phyloP scores from a whole-genome alignment of 306 rosid species.

The Biancaea sappan region DNA sequence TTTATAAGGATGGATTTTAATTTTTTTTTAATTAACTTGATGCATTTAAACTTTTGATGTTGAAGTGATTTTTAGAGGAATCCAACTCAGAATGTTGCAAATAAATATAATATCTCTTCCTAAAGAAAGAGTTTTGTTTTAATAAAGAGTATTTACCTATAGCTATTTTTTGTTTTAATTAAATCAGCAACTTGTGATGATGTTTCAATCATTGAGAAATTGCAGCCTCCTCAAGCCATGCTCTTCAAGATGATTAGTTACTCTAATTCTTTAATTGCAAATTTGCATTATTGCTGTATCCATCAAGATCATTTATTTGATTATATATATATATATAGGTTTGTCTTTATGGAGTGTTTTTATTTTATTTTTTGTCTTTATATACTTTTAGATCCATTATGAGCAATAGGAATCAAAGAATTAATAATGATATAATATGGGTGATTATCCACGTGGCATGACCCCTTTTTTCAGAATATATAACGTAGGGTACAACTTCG shows the following conservation, averaged over 20 bases:
- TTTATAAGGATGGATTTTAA: too few species aligned
- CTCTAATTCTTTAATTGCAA: conserved; percentile 3
- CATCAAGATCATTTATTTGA: background rate
- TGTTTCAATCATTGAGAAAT: conserved; percentile 1
- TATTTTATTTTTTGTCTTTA: background rate
- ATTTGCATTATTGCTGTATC: too few species aligned
- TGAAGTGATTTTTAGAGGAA: too few species aligned
- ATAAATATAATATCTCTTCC: too few species aligned
- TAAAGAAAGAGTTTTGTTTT: too few species aligned
- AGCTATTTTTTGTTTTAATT: too few species aligned
- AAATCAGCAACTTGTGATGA: background rate
- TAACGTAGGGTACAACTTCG: conserved; percentile 26
- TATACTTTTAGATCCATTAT: conserved; percentile 40
- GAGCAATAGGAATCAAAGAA: conserved; percentile 27
- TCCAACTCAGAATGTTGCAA: too few species aligned
- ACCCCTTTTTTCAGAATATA: background rate
- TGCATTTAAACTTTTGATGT: too few species aligned
- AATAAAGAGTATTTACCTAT: too few species aligned
- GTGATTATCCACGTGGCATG: conserved; percentile 37
- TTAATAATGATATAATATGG: conserved; percentile 12
- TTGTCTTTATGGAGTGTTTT: background rate
- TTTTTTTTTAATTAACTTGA: too few species aligned
- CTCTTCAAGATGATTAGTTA: background rate
- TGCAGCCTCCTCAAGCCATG: background rate
- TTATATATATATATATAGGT: background rate